Evolutionary conservation across 2,329 filamentous ascomycete species (phyloP).

Genomic region (Dothidotthia symphoricarpi): DNA sequence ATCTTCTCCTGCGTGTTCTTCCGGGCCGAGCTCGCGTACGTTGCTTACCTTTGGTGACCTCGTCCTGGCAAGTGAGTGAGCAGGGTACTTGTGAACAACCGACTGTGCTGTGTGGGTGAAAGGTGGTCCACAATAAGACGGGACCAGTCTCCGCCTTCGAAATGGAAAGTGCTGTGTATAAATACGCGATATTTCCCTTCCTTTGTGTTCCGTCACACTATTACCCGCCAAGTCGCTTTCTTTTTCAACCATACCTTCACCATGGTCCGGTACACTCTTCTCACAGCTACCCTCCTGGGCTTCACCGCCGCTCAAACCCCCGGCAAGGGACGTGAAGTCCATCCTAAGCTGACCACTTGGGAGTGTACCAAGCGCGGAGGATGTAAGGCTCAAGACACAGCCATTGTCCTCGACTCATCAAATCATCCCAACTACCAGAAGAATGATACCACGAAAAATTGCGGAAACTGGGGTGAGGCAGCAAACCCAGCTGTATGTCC

Average conservation of each 20-base stretch:
- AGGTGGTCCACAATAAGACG: too few relatives aligned
- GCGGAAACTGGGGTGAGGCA: constrained; percentile 31
- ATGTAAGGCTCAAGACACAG: constrained; percentile 50
- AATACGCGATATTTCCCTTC: constrained; percentile 2
- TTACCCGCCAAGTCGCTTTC: constrained; percentile 4
- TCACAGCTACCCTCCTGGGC: constrained; percentile 28
- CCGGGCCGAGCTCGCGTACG: constrained; percentile 11
- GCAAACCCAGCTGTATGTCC: constrained; percentile 50
- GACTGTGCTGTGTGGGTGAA: neutral
- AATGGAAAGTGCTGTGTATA: constrained; percentile 4
- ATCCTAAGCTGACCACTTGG: constrained; percentile 54
- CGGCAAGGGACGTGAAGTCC: constrained; percentile 44
- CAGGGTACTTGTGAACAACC: neutral
- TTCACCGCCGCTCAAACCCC: constrained; percentile 33
- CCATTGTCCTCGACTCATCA: constrained; percentile 52
- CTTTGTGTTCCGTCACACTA: constrained; percentile 6
- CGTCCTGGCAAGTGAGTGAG: neutral
- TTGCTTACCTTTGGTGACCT: constrained; percentile 2
- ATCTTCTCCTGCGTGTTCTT: too few relatives aligned
- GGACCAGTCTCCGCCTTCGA: constrained; percentile 4
- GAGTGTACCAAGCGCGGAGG: constrained; percentile 53
- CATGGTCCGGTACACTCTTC: constrained; percentile 28
- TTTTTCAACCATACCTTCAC: neutral
- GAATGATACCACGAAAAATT: constrained; percentile 32
- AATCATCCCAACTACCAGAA: constrained; percentile 48